Evolutionary conservation across 129 eudicot species (phyloP), one percentile per base, ranked within the genome.

Genomic region (Silybum marianum): DNA sequence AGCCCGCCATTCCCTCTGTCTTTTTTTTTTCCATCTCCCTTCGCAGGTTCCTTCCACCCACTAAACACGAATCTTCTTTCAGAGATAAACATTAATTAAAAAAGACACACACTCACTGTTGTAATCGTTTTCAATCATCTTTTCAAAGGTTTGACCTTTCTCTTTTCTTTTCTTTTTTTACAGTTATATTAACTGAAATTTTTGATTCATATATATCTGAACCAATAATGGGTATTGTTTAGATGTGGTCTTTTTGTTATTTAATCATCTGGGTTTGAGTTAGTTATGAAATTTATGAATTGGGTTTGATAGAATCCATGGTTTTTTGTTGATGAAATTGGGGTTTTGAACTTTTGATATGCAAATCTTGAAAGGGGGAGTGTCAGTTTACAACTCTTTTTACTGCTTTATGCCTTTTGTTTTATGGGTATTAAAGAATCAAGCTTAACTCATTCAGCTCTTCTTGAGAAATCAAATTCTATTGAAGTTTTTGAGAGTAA

Each of bases 61-160:
- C 83, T 78, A 62, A 74, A 30, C 21, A 72, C 70, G 86, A 83
- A 70, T 77, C 82, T 83, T 83, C 86, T 51, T 42, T 14, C 79
- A 26, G 60, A 63, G 23, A 46, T 54, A 54, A 78, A 78, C 13
- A 40, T 36, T 38, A 12, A 32, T 32, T 32, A 32, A 32, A 32
- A 14, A 67, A 62, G 21, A 62, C 30, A 28, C 30, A 21, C 28
- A 7, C 63, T 28, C 81, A 72, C 83, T 62, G 44, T 78, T 83
- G 74, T 42, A 30, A 76, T 82, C 77, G 39, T 69, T 69, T 48
- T 81, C 54, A 71, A 40, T 77, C 58, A 39, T 32, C 73, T 63
- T 48, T 76, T 71, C 68, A 76, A 83, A 77, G 86, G 82, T 71
- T 83, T 83, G 82, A 58, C 72, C 86, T 72, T 62, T 78, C 60